A percentile compares a stretch with the other conserved stretches of the same genome.
Evolutionary conservation across 257 asterid species (phyloP).

Genomic region (Henckelia pumila): DNA sequence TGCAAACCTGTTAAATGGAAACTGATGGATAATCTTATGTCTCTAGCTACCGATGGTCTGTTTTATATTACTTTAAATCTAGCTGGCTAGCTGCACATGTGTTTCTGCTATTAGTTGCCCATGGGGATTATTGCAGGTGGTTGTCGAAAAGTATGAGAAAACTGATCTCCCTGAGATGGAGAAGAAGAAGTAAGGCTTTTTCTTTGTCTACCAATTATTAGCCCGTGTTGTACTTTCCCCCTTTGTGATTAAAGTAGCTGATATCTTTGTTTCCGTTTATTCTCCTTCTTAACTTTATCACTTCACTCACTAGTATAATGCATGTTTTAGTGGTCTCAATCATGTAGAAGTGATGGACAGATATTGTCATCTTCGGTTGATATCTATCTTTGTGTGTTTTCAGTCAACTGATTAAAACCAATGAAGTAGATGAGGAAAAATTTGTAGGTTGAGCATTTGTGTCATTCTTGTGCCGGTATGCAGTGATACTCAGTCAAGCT

Average conservation of each 20-base stretch:
- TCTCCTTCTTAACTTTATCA: not conserved
- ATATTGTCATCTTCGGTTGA: too few relatives aligned
- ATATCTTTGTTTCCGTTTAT: not conserved
- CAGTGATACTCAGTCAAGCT: too few relatives aligned
- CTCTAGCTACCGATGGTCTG: constrained; percentile 21
- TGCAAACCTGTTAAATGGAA: not conserved
- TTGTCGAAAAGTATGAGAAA: constrained; percentile 74
- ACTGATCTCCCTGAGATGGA: constrained; percentile 94
- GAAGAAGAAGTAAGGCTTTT: constrained; percentile 62
- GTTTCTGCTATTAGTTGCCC: constrained; percentile 14
- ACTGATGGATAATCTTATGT: not conserved
- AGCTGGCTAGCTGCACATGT: not conserved
- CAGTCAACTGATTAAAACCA: too few relatives aligned
- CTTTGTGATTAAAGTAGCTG: not conserved
- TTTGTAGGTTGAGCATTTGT: too few relatives aligned
- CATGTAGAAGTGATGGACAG: too few relatives aligned
- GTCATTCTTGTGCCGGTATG: too few relatives aligned
- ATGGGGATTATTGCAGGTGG: constrained; percentile 54
- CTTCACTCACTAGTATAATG: too few relatives aligned
- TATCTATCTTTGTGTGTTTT: too few relatives aligned
- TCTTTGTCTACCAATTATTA: constrained; percentile 15
- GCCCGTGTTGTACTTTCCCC: not conserved
- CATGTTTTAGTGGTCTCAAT: too few relatives aligned
- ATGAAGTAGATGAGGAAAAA: too few relatives aligned
- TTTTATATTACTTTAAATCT: constrained; percentile 8